Conservation (phyloP, 2,329 filamentous ascomycete species). For the Trichoderma sp. region DNA sequence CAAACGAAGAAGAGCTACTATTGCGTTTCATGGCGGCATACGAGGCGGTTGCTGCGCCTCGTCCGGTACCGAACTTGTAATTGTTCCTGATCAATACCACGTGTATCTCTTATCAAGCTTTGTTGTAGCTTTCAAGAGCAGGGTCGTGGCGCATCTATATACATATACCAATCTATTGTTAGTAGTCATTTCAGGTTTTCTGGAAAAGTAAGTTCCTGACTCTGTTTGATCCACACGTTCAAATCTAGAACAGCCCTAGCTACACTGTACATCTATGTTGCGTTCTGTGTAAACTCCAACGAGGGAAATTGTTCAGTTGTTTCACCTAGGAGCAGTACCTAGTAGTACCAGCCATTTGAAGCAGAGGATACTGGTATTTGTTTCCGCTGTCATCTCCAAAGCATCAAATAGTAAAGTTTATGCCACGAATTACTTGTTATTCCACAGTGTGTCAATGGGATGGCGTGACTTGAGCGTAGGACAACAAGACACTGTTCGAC, state of each 20-base stretch:
- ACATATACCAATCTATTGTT: not conserved
- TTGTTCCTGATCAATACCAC: too few relatives aligned
- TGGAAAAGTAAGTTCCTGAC: not conserved
- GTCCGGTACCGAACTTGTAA: constrained; percentile 16
- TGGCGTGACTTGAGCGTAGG: not conserved
- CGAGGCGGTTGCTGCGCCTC: constrained; percentile 13
- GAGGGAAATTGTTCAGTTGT: not conserved
- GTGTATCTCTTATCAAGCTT: not conserved
- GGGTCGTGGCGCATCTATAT: not conserved
- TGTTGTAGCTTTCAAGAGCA: not conserved
- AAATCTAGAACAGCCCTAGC: not conserved
- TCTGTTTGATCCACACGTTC: not conserved
- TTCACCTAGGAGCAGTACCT: not conserved
- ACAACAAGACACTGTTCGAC: not conserved
- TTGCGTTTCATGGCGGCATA: constrained; percentile 22
- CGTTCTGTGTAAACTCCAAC: not conserved
- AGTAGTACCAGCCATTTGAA: not conserved
- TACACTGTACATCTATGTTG: not conserved
- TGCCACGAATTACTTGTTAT: not conserved
- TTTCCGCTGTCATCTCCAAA: not conserved
- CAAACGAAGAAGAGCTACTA: constrained; percentile 18
- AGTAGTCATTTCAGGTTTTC: not conserved
- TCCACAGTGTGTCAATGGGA: not conserved
- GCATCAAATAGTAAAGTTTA: not conserved
- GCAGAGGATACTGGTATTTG: not conserved